Evolutionary conservation across 345 rosid genomes (phyloP).

Genomic region (Heritiera fomes): DNA sequence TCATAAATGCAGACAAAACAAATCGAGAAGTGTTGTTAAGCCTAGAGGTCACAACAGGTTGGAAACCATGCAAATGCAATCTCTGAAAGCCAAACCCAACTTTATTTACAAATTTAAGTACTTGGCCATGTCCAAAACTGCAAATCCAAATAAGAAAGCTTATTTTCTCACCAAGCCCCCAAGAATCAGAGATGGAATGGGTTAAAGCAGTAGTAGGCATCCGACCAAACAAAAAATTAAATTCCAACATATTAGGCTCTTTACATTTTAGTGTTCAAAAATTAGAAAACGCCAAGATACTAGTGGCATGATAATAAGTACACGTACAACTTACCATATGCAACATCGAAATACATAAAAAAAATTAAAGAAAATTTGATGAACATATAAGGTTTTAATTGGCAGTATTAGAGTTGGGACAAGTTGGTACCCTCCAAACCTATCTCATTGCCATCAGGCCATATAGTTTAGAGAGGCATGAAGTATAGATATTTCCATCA

Average conservation of each 20-base stretch:
- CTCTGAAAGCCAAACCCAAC: not conserved
- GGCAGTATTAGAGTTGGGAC: not conserved
- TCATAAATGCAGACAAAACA: not conserved
- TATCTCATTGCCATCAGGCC: not conserved
- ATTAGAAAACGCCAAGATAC: not conserved
- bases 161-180: not conserved
- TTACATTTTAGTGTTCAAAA: not conserved
- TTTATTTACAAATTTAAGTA: not conserved
- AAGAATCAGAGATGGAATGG: not conserved
- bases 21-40: not conserved
- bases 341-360: not conserved
- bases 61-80: not conserved
- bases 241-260: not conserved
- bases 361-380: not conserved
- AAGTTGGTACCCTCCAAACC: not conserved
- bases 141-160: not conserved
- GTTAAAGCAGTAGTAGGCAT: not conserved
- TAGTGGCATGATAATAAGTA: not conserved
- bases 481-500: not conserved
- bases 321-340: not conserved
- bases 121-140: not conserved
- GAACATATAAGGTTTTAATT: not conserved
- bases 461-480: not conserved
- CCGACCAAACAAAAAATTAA: not conserved
- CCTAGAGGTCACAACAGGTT: not conserved